Conservation (phyloP, 2,329 filamentous ascomycete genomes). For the Aspergillus viridinutans region DNA sequence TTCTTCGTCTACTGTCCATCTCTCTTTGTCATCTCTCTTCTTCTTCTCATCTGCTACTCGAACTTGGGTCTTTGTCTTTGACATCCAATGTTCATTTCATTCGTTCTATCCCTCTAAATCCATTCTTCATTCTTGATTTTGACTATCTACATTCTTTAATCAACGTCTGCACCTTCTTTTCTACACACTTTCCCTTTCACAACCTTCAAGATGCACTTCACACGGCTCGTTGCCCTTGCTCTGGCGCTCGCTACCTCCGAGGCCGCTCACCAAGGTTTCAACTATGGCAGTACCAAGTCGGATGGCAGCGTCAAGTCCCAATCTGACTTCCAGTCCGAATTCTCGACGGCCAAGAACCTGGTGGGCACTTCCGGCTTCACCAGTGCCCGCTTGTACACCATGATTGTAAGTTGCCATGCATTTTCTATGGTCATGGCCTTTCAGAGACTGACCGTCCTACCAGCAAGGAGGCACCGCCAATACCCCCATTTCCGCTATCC, state of each 20-base stretch:
- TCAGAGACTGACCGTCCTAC: conserved; percentile 1
- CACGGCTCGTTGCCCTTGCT: conserved; percentile 31
- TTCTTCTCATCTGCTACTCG: not conserved
- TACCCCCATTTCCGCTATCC: conserved; percentile 67
- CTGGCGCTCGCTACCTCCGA: conserved; percentile 31
- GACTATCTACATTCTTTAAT: not conserved
- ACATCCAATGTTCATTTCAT: not conserved
- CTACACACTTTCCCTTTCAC: not conserved
- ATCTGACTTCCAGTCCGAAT: conserved; percentile 42
- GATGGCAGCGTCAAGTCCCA: conserved; percentile 41
- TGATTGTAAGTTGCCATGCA: conserved; percentile 42
- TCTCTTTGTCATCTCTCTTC: not conserved
- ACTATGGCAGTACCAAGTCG: conserved; percentile 42
- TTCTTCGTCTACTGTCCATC: not conserved
- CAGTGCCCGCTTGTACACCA: conserved; percentile 57
- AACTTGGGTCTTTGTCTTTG: not conserved
- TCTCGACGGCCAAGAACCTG: conserved; percentile 34
- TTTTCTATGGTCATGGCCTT: no score
- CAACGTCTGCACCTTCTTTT: not conserved
- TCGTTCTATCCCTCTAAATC: not conserved
- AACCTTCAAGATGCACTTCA: conserved; percentile 29
- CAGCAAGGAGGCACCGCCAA: conserved; percentile 53
- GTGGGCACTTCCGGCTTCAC: conserved; percentile 40
- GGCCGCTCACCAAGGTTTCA: conserved; percentile 45
- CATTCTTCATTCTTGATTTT: no score